Conservation (phyloP, 306 rosid species). For the Herpetospermum pedunculosum region DNA sequence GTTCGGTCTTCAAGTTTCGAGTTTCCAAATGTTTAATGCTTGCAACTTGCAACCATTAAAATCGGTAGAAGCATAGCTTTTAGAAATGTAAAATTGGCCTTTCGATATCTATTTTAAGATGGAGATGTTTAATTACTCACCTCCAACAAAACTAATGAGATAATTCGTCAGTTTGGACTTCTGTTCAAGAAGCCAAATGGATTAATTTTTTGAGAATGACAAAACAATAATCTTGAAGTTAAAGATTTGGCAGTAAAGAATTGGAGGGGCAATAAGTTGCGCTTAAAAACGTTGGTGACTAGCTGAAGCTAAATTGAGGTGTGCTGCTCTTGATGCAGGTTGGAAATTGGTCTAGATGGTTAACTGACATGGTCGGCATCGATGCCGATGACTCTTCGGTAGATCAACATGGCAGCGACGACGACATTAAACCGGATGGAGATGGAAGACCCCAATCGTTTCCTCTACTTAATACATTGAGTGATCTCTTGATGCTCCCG, state of each 20-base stretch:
- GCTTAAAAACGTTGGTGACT: too few species aligned
- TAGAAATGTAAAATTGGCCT: too few species aligned
- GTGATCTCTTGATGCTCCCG: conserved; percentile 98
- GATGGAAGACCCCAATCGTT: conserved; percentile 44
- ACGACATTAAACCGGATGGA: conserved; percentile 16
- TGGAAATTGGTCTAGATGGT: conserved; percentile 95
- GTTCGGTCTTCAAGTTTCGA: background rate
- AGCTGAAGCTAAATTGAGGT: background rate
- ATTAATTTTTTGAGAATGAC: background rate
- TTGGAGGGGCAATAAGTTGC: too few species aligned
- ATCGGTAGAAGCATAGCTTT: too few species aligned
- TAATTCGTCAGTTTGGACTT: background rate
- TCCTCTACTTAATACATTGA: conserved; percentile 64
- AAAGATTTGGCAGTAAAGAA: too few species aligned
- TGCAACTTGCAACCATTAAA: too few species aligned
- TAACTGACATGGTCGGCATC: conserved; percentile 70
- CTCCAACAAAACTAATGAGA: background rate
- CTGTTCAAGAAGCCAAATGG: background rate
- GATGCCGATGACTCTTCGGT: conserved; percentile 47
- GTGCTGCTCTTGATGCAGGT: conserved; percentile 35
- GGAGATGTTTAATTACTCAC: background rate
- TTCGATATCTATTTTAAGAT: background rate
- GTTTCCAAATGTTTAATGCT: background rate
- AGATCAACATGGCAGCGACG: conserved; percentile 27
- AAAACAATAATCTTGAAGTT: background rate